These are phyloP conservation scores for Saccharomycopsis babjevae DNA, from an alignment of 805 yeast genomes.

Conservation along the genomic window DNA sequence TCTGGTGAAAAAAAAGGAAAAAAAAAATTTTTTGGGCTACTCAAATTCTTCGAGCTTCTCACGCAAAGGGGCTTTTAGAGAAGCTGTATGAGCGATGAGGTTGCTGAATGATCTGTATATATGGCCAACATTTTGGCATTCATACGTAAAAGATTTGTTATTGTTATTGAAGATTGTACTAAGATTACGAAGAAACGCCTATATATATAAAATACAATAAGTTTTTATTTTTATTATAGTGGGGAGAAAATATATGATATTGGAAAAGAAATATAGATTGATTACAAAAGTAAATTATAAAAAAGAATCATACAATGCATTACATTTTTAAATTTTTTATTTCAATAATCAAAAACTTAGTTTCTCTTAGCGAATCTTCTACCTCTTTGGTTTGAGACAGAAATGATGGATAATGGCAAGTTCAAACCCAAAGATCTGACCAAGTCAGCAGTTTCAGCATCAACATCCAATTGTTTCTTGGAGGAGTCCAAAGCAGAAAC, in stretches of 20 bases:
- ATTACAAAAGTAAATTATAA: not conserved
- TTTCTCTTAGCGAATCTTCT: slow-evolving; percentile 91
- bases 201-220: not conserved
- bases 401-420: slow-evolving; percentile 75
- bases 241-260: not conserved
- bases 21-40: too few relatives aligned
- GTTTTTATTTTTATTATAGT: not conserved
- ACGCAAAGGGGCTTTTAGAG: too few relatives aligned
- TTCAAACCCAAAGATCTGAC: slow-evolving; percentile 32
- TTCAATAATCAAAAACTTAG: slow-evolving; percentile 28
- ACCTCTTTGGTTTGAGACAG: slow-evolving; percentile 82
- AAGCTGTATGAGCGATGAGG: too few relatives aligned
- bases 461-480: slow-evolving; percentile 74
- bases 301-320: not conserved
- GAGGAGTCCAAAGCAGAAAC: slow-evolving; percentile 98
- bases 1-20: too few relatives aligned
- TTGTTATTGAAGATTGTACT: too few relatives aligned
- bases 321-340: not conserved
- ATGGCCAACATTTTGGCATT: too few relatives aligned
- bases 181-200: not conserved
- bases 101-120: too few relatives aligned
- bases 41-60: too few relatives aligned
- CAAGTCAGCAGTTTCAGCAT: slow-evolving; percentile 17
- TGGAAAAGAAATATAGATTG: not conserved
- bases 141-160: too few relatives aligned